These are phyloP conservation scores for Apiosordaria backusii DNA, from an alignment of 495 filamentous ascomycete species.

Conservation along the genomic window DNA sequence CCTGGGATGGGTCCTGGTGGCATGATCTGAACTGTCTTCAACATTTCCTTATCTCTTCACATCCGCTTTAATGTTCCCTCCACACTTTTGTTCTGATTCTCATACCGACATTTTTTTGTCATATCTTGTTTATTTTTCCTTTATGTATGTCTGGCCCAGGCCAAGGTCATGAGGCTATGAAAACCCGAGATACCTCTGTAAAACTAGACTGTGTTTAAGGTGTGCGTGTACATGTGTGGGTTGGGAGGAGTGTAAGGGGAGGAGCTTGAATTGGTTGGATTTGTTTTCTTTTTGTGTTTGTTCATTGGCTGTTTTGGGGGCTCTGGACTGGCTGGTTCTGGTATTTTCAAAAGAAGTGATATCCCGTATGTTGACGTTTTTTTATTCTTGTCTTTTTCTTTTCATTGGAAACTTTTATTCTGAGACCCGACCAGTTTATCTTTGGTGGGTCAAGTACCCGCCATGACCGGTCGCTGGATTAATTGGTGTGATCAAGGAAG, in stretches of 20 bases:
- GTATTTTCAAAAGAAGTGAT: slow-evolving; percentile 8
- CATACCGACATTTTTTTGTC: slow-evolving; percentile 17
- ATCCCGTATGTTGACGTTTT: not conserved
- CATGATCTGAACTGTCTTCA: slow-evolving; percentile 37
- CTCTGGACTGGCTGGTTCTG: slow-evolving; percentile 8
- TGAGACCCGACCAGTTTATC: not conserved
- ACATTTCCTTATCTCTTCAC: not conserved
- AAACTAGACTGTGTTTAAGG: slow-evolving; percentile 6
- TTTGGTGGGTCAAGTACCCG: not conserved
- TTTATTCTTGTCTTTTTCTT: not conserved
- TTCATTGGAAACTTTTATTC: not conserved
- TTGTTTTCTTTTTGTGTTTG: not conserved
- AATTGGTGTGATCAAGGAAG: not conserved
- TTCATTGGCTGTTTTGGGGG: not conserved
- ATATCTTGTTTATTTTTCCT: slow-evolving; percentile 16
- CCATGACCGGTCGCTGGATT: not conserved
- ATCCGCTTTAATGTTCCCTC: slow-evolving; percentile 7
- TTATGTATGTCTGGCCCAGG: slow-evolving; percentile 1
- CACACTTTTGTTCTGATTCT: not conserved
- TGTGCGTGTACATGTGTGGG: not conserved
- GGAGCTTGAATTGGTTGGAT: not conserved
- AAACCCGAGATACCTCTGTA: slow-evolving; percentile 32
- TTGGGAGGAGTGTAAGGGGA: not conserved
- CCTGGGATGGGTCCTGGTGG: slow-evolving; percentile 40
- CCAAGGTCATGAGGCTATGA: slow-evolving; percentile 28